Evolutionary conservation across 116 monocot species (phyloP).

Genomic region (Papilionanthe hybrid): DNA sequence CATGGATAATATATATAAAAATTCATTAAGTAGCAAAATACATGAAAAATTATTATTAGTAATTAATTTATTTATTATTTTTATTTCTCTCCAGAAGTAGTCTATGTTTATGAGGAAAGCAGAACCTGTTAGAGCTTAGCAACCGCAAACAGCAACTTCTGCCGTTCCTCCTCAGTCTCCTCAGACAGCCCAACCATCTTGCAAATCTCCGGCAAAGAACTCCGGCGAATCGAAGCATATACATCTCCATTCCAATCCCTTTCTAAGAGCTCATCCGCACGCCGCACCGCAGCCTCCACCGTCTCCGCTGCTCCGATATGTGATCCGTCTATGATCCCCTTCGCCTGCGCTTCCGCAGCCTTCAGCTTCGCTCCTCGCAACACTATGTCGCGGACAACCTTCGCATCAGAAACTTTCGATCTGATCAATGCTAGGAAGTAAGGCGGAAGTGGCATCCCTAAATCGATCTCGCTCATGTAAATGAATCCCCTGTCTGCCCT

Average conservation of each 20-base stretch:
- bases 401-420: constrained; percentile 40
- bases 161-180: constrained; percentile 10
- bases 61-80: no score
- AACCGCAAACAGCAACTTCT: neutral
- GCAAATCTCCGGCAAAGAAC: constrained; percentile 16
- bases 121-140: constrained; percentile 11
- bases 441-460: constrained; percentile 36
- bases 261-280: constrained; percentile 51
- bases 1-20: no score
- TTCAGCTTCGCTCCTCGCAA: constrained; percentile 32
- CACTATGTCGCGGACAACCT: constrained; percentile 21
- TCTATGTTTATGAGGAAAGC: no score
- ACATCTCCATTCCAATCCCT: constrained; percentile 43
- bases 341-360: constrained; percentile 37
- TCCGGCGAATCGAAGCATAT: constrained; percentile 23
- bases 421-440: constrained; percentile 30
- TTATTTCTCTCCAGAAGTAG: no score
- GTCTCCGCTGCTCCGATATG: constrained; percentile 27
- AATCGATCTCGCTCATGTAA: constrained; percentile 82
- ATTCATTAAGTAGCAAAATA: no score
- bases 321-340: constrained; percentile 45
- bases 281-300: constrained; percentile 38
- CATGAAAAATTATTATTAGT: no score
- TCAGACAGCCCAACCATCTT: constrained; percentile 12
- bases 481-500: constrained; percentile 56